Base-by-base conservation (phyloP, 176 grass and related monocot species). In the Dendrocalamus sinicus region DNA sequence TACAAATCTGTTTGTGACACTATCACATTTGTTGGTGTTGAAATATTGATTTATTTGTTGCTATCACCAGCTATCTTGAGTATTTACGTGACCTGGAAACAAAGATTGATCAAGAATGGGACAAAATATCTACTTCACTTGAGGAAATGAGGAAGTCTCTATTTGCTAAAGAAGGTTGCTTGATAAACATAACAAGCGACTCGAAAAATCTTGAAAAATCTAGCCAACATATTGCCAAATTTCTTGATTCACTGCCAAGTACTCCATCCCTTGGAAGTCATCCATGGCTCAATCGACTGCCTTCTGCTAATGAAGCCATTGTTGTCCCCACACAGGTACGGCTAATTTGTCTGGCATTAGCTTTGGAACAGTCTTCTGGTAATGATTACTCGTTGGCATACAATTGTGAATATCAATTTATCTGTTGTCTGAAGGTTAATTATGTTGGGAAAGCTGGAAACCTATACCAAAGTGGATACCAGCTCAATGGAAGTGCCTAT, bases 371-470 rank as follows among this genome's bases (percentile, higher is more conserved):
- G 35, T 44, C 30, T 59, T 50, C 58, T 12, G 22, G 53, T 84
- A 40, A 87, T 80, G 62, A 57, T 26, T 52, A 53, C 46, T 79
- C 41, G 0, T 46, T 57, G n/a, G 22, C 46, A 72, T 50, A 72
- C 6, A 84, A 53, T 50, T 75, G 22, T 75, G 40, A 41, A 55
- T 81, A 11, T 57, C 48, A 85, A 84, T 72, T 69, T 82, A 62
- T 86, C 69, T 74, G 72, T 77, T 86, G 47, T 85, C 52, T 91
- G 59, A 73, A 99, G 93, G 96, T 99, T 75, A 99, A 99, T 85
- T 99, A 99, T 94, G 93, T 99, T 84, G 96, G 96, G 54, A 99
- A 99, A 88, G 93, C 96, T 70, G 92, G 87, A 81, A 94, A 96
- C 73, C 78, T 99, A 67, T 99, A 94, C 76, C 91, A 94, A 90